These are phyloP conservation scores for Syncephalastrum contaminatum DNA, from an alignment of 371 early-diverging fungal genomes.

Conservation along the genomic window DNA sequence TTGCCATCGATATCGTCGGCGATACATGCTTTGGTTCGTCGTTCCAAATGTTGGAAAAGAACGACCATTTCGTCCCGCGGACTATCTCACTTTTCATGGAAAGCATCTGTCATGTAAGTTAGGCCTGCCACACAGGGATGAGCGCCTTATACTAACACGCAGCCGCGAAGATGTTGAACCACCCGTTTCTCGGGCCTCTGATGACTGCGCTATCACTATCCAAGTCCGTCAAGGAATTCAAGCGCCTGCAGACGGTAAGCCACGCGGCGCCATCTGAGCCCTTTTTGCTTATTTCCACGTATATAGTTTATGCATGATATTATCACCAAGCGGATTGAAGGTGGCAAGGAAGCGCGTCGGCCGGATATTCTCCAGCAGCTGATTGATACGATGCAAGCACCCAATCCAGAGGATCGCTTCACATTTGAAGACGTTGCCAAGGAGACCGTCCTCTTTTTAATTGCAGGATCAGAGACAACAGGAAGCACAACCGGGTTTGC, in stretches of 20 bases:
- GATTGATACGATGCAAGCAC: slow-evolving; percentile 17
- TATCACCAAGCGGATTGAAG: slow-evolving; percentile 20
- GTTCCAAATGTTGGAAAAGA: slow-evolving; percentile 41
- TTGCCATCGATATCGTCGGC: slow-evolving; percentile 48
- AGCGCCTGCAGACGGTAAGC: too few species aligned
- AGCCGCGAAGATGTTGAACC: not conserved
- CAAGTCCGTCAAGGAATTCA: too few species aligned
- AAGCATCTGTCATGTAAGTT: not conserved
- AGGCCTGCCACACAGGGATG: too few species aligned
- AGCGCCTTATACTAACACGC: not conserved
- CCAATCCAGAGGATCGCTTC: slow-evolving; percentile 21
- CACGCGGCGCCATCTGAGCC: too few species aligned
- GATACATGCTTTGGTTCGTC: slow-evolving; percentile 45
- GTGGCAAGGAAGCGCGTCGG: slow-evolving; percentile 12
- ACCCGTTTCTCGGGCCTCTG: slow-evolving; percentile 2
- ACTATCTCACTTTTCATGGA: slow-evolving; percentile 4
- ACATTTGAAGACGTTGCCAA: slow-evolving; percentile 18
- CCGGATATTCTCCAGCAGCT: slow-evolving; percentile 33
- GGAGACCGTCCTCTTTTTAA: slow-evolving; percentile 28
- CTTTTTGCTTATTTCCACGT: too few species aligned
- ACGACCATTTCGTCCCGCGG: slow-evolving; percentile 28
- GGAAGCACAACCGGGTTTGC: slow-evolving; percentile 28
- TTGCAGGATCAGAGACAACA: slow-evolving; percentile 36
- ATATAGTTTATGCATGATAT: slow-evolving; percentile 21
- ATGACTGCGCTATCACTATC: not conserved